Percentiles rank a stretch among this genome's conserved stretches.
phyloP scores from a whole-genome alignment of 139 green algal species.

The Auxenochlorella pyrenoidosa region DNA sequence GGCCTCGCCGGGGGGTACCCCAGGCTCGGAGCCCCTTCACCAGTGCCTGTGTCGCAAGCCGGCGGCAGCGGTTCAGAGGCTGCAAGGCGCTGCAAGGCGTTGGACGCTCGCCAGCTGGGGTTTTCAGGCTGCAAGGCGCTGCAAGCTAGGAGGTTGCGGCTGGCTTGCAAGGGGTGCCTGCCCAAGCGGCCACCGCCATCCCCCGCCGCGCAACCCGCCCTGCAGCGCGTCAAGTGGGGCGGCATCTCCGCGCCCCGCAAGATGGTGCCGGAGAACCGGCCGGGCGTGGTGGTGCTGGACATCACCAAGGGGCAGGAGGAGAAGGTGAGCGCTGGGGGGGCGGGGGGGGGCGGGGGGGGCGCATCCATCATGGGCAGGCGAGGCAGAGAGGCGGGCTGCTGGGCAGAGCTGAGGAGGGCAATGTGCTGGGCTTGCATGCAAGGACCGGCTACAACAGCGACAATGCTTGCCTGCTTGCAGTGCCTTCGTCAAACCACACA shows the following conservation, averaged over 20 bases:
- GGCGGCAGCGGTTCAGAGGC: neutral
- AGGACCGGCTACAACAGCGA: too few species aligned
- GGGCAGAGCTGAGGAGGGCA: neutral
- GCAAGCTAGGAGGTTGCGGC: too few species aligned
- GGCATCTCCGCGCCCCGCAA: constrained; percentile 28
- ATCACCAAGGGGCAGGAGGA: constrained; percentile 30
- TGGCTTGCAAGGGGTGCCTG: too few species aligned
- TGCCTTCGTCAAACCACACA: neutral
- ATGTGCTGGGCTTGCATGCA: too few species aligned
- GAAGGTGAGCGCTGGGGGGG: neutral
- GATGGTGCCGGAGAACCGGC: constrained; percentile 18
- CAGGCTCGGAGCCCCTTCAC: neutral
- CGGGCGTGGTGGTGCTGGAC: constrained; percentile 53
- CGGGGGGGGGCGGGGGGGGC: too few species aligned
- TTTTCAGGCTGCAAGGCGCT: too few species aligned
- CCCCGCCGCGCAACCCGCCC: too few species aligned
- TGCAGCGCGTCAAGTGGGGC: constrained; percentile 49
- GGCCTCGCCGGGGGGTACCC: neutral
- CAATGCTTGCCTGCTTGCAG: neutral
- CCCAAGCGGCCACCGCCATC: too few species aligned
- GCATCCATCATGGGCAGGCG: too few species aligned
- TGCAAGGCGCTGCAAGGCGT: too few species aligned
- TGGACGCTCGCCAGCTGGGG: too few species aligned
- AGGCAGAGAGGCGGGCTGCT: too few species aligned
- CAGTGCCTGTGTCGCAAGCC: neutral